Conservation (phyloP, 1,139 yeast species). For the Candida tetrigidarum region DNA sequence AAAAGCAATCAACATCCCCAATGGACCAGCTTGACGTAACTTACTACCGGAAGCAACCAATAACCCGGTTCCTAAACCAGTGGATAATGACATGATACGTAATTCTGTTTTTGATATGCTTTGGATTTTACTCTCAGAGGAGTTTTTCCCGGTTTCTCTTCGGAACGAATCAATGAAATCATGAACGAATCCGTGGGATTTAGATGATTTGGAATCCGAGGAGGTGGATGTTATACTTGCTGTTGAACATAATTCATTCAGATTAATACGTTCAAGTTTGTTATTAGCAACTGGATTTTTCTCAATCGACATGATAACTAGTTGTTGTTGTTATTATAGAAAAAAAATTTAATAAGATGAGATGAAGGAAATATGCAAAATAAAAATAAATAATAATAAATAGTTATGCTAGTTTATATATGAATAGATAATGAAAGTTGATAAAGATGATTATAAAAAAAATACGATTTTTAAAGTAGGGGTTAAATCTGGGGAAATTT, state of each 20-base stretch:
- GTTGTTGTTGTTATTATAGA: neutral
- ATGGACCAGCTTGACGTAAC: conserved; percentile 39
- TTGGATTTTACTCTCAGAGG: conserved; percentile 13
- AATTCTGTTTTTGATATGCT: conserved; percentile 32
- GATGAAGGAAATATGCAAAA: neutral
- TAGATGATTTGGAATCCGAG: neutral
- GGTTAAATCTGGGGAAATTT: conserved; percentile 1
- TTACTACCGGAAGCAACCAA: conserved; percentile 42
- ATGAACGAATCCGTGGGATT: conserved; percentile 16
- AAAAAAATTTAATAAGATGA: neutral
- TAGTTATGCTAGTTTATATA: too few species aligned
- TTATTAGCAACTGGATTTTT: conserved; percentile 3
- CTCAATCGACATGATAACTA: neutral
- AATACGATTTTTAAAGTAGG: neutral
- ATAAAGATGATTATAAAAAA: too few species aligned
- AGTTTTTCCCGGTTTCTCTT: conserved; percentile 17
- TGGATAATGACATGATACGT: conserved; percentile 47
- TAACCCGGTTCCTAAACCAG: conserved; percentile 49
- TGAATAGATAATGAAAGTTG: neutral
- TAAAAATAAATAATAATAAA: too few species aligned
- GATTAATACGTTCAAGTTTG: neutral
- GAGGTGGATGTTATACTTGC: conserved; percentile 4
- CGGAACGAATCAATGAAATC: conserved; percentile 20
- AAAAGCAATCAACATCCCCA: conserved; percentile 40
- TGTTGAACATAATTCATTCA: conserved; percentile 2